Base-by-base conservation (phyloP, 2,329 filamentous ascomycete genomes). In the Pyrenophora graminea region DNA sequence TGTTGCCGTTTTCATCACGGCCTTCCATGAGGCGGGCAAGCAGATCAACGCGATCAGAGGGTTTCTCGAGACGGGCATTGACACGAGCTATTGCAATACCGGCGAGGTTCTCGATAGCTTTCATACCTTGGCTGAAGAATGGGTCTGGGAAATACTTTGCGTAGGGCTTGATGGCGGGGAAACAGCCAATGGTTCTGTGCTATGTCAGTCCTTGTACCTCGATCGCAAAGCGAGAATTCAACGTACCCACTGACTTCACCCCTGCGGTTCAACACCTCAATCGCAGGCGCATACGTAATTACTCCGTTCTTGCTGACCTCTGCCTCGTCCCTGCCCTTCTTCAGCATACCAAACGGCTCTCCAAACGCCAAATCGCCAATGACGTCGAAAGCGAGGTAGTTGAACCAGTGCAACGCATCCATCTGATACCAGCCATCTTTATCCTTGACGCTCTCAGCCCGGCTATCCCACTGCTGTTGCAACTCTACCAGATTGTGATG, bases 31-130 rank as follows among this genome's bases (percentile, higher is more conserved):
- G 78, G 2, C 90, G 83, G 1, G 89, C 86, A 4, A 96, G 85
- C 1, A 97, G 82, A 65, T 97, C 91, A 41, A 87, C 86, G 55
- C 91, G 87, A 31, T 84, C 81, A 18, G 83, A 80, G 39, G 70
- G 67, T 25, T 64, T 62, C 17, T 88, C 86, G 1, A 96, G 78
- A 13, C 91, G 84, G 15, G 84, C 80, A 58, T 86, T 86, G 42
- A 96, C 92, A 4, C 90, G 82, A 1, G 91, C 90, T 48, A 93
- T 87, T 25, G 91, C 92, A 59, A 96, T 96, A 34, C 91, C 91
- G 0, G 91, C 90, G 2, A 97, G 82, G 64, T 90, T 86, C 67
- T 91, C 76, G 0, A 96, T 88, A 0, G 90, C 90, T 34, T 82
- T 75, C 25, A 93, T 75, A 9, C 91, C 91, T 56, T 89, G 60